Percentiles rank a stretch among this genome's conserved stretches.
phyloP scores from a whole-genome alignment of 225 moss, liverwort and hornwort genomes.

The Pleurozium schreberi region DNA sequence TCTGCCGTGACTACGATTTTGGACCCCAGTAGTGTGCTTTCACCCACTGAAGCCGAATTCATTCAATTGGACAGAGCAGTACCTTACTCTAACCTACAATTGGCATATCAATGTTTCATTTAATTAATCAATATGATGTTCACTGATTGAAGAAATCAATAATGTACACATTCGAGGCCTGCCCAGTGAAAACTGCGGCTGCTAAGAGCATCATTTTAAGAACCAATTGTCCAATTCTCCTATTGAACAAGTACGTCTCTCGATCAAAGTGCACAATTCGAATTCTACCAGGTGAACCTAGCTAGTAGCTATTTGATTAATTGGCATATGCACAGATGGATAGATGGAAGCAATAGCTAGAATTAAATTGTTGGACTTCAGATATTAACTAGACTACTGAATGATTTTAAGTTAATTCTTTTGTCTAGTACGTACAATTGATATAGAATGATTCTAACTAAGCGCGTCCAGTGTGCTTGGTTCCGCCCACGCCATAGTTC shows the following conservation, averaged over 20 bases:
- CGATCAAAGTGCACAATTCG: neutral
- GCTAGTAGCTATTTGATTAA: neutral
- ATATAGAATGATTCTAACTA: too few relatives aligned
- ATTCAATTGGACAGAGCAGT: neutral
- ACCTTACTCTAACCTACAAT: too few relatives aligned
- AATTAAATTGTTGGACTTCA: too few relatives aligned
- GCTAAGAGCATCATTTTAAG: neutral
- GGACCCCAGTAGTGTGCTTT: too few relatives aligned
- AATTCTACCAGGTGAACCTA: neutral
- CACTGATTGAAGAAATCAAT: neutral
- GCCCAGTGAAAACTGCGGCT: neutral
- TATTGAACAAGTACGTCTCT: neutral
- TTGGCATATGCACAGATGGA: neutral
- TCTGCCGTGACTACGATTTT: too few relatives aligned
- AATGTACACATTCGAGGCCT: neutral
- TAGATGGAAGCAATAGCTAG: neutral
- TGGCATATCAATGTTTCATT: neutral
- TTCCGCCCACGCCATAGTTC: slow-evolving; percentile 20
- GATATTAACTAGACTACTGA: neutral
- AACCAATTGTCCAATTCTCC: neutral
- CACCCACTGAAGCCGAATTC: too few relatives aligned
- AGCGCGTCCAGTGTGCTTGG: slow-evolving; percentile 32
- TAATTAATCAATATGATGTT: too few relatives aligned
- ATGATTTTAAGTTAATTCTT: too few relatives aligned
- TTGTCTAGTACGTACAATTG: too few relatives aligned